Conservation (phyloP, 2,329 filamentous ascomycete species). For the Madurella mycetomatis region DNA sequence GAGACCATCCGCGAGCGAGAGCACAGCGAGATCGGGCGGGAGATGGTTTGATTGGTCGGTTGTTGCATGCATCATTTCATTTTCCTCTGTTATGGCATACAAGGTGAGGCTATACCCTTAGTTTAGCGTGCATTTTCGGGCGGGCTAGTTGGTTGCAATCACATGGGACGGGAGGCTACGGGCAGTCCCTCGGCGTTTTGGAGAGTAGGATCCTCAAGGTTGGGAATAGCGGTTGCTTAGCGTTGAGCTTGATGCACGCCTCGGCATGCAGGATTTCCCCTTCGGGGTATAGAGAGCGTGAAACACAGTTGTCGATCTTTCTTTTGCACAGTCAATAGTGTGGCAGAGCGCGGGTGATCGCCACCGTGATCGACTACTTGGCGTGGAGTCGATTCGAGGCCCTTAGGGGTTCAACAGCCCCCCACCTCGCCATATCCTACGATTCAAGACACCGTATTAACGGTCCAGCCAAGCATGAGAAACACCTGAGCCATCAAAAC, state of each 20-base stretch:
- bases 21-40: background rate
- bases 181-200: background rate
- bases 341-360: background rate
- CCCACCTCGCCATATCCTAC: background rate
- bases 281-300: background rate
- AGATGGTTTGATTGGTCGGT: background rate
- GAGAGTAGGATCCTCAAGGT: background rate
- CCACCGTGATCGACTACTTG: background rate
- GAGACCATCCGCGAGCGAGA: background rate
- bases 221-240: background rate
- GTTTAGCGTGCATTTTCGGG: constrained; percentile 12
- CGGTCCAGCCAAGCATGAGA: constrained; percentile 67
- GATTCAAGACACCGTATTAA: background rate
- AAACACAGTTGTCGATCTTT: background rate
- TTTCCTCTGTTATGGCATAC: constrained; percentile 4
- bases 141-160: constrained; percentile 3
- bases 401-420: background rate
- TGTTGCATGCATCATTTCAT: background rate
- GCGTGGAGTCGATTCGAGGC: background rate
- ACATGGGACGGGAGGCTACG: background rate
- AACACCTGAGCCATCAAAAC: constrained; percentile 70
- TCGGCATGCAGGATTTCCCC: background rate
- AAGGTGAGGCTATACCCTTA: constrained; percentile 14
- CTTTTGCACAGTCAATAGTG: background rate
- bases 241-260: background rate